These are phyloP conservation scores for Nitzschia sp. DNA, from an alignment of 108 stramenopile species.

Conservation along the genomic window DNA sequence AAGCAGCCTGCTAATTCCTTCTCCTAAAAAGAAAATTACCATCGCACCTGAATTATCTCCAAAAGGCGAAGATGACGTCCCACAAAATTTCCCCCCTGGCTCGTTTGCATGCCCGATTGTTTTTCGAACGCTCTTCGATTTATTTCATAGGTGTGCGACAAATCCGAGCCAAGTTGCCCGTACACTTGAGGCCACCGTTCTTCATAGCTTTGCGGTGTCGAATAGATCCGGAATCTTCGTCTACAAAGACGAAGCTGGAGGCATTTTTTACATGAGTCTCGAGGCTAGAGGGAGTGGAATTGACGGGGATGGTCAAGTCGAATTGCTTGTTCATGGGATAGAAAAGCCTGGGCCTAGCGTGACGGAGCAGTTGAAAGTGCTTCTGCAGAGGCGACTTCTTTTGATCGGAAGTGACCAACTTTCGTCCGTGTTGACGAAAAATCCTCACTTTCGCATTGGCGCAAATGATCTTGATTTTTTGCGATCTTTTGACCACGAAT, in stretches of 20 bases:
- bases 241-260: constrained; percentile 73
- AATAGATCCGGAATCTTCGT: constrained; percentile 67
- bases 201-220: constrained; percentile 77
- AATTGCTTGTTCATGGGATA: constrained; percentile 68
- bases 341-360: constrained; percentile 58
- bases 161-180: constrained; percentile 53
- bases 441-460: constrained; percentile 58
- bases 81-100: constrained; percentile 26
- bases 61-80: background rate
- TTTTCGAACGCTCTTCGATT: constrained; percentile 35
- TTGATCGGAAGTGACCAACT: constrained; percentile 60
- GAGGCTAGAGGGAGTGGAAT: constrained; percentile 34
- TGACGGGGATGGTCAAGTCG: constrained; percentile 46
- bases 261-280: constrained; percentile 80
- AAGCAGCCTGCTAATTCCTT: constrained; percentile 47
- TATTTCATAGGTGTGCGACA: constrained; percentile 62
- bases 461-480: constrained; percentile 64
- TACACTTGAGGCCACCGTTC: constrained; percentile 57
- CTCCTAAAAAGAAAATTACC: constrained; percentile 5
- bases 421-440: constrained; percentile 69
- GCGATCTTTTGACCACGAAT: constrained; percentile 42
- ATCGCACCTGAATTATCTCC: background rate
- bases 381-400: constrained; percentile 63
- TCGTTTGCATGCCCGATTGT: constrained; percentile 62
- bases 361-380: constrained; percentile 58